Percentiles rank a stretch among this genome's conserved stretches.
Evolutionary conservation across 2,329 filamentous ascomycete genomes (phyloP).

Genomic region (Verticillium klebahnii): DNA sequence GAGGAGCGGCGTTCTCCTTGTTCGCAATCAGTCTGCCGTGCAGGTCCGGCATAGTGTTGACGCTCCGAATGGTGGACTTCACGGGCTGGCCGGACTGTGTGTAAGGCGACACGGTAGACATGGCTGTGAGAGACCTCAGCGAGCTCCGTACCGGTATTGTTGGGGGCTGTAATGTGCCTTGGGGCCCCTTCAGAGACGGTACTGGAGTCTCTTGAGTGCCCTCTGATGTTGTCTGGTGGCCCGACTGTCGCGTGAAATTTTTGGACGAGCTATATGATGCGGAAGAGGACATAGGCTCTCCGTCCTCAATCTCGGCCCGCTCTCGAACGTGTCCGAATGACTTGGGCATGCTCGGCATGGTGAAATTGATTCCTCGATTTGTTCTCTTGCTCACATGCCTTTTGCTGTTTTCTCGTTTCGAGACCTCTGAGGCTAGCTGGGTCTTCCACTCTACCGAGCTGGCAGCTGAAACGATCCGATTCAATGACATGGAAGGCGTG

Average conservation of each 20-base stretch:
- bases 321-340: slow-evolving; percentile 41
- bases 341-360: slow-evolving; percentile 15
- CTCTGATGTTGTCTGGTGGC: background rate
- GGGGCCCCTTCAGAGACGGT: background rate
- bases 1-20: background rate
- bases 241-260: background rate
- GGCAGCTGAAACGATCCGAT: slow-evolving; percentile 32
- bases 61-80: background rate
- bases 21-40: background rate
- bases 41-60: background rate
- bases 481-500: slow-evolving; percentile 21
- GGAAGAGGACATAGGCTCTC: slow-evolving; percentile 15
- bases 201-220: background rate
- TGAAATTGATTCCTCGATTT: slow-evolving; percentile 4
- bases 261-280: background rate
- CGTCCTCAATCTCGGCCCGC: slow-evolving; percentile 42
- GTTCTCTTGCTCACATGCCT: slow-evolving; percentile 1
- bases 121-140: background rate
- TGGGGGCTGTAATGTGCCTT: background rate
- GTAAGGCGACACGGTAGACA: background rate
- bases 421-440: slow-evolving; percentile 48
- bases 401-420: slow-evolving; percentile 32
- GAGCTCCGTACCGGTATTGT: background rate
- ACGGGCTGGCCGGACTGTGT: background rate
- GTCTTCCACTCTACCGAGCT: slow-evolving; percentile 52